Conservation (phyloP, 148 eudicot species). For the Rhododendron griersonianum region DNA sequence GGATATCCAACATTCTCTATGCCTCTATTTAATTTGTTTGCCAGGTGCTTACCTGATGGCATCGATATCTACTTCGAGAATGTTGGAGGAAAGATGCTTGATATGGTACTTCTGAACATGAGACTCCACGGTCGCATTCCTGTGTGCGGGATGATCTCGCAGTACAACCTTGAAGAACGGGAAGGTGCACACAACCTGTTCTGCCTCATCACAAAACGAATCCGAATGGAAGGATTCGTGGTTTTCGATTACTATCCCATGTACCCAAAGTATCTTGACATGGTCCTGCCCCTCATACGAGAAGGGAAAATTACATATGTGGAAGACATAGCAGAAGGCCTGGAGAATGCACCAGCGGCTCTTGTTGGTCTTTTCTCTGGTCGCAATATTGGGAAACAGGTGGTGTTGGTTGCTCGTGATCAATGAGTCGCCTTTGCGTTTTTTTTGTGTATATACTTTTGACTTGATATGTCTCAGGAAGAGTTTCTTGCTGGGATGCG, state of each 20-base stretch:
- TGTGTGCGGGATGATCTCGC: background rate
- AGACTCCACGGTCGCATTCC: conserved; percentile 1
- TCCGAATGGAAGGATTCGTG: background rate
- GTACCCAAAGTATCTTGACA: background rate
- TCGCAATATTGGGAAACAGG: conserved; percentile 2
- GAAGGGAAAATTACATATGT: background rate
- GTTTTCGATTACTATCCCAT: background rate
- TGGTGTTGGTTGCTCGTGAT: background rate
- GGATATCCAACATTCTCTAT: background rate
- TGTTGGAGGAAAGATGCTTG: background rate
- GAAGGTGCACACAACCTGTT: background rate
- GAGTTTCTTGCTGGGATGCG: too few species aligned
- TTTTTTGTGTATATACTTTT: background rate
- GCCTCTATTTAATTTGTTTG: background rate
- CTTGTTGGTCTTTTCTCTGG: background rate
- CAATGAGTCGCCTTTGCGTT: background rate
- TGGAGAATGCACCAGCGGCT: background rate
- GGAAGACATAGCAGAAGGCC: background rate
- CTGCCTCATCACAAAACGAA: background rate
- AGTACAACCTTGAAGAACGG: background rate
- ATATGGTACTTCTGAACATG: background rate
- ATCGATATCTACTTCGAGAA: background rate
- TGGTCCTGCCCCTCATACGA: background rate
- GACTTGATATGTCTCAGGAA: background rate
- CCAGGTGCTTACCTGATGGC: background rate